A percentile compares a stretch with the other conserved stretches of the same genome.
Evolutionary conservation across 352 stramenopile species (phyloP).

Genomic region (Aphanomyces stellatus): DNA sequence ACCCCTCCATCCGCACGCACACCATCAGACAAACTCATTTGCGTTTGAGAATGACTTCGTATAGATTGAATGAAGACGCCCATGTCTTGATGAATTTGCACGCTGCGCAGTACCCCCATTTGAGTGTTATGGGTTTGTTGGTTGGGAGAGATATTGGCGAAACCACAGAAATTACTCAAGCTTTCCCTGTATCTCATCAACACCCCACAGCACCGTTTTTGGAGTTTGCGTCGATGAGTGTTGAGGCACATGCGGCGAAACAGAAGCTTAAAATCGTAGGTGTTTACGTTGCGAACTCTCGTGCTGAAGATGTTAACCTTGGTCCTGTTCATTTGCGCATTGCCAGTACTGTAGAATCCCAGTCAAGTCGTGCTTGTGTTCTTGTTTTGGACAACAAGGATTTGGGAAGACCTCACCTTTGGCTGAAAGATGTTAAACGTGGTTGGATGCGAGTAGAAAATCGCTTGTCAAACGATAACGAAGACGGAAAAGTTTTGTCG

Average conservation of each 20-base stretch:
- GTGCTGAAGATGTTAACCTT: slow-evolving; percentile 1
- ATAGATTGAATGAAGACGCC: slow-evolving; percentile 15
- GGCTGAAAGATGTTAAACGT: slow-evolving; percentile 16
- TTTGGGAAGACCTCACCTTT: not conserved
- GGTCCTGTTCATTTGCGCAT: slow-evolving; percentile 17
- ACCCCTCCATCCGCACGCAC: no score
- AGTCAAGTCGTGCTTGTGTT: slow-evolving; percentile 6
- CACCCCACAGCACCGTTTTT: slow-evolving; percentile 13
- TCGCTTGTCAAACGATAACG: slow-evolving; percentile 5
- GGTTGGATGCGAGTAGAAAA: slow-evolving; percentile 16
- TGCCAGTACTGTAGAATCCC: slow-evolving; percentile 12
- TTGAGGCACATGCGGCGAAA: slow-evolving; percentile 1
- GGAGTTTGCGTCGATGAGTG: slow-evolving; percentile 13
- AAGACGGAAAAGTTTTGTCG: slow-evolving; percentile 5
- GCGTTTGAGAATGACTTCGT: not conserved
- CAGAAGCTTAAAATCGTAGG: slow-evolving; percentile 19
- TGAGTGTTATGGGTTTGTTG: slow-evolving; percentile 6
- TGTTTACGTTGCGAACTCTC: slow-evolving; percentile 15
- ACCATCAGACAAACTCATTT: not conserved
- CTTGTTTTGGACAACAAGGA: slow-evolving; percentile 8
- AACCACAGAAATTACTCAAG: slow-evolving; percentile 10
- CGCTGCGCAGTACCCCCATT: slow-evolving; percentile 16
- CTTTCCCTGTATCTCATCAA: slow-evolving; percentile 14
- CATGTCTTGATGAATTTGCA: slow-evolving; percentile 17
- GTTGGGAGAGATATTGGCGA: slow-evolving; percentile 14